Evolutionary conservation across 2,329 filamentous ascomycete species (phyloP), one percentile per base, ranked within the genome.

Genomic region (Zasmidium cellare): DNA sequence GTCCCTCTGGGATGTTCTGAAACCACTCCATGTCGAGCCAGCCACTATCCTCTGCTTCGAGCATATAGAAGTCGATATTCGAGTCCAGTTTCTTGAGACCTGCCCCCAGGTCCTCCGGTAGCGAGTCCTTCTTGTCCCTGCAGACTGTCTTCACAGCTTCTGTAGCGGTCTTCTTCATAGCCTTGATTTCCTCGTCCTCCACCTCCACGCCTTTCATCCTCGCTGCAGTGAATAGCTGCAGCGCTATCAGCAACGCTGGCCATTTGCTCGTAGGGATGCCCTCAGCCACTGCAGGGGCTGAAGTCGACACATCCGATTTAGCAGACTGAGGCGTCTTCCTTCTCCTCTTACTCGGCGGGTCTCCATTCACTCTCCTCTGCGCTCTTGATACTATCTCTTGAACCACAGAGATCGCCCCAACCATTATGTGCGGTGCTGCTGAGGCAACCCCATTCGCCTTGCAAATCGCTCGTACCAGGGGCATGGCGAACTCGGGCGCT

Each of bases 391-490:
- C 51, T 16, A 60, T 50, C 46, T 57, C 58, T 22, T 23, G 46
- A n/a, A 64, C 53, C 18, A 63, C 65, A 20, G 63, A 56, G 20
- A 24, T 51, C 2, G 60, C 48, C 11, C 66, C 67, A 20, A 64
- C 63, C 18, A 58, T 50, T 14, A 69, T 57, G 50, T 69, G 66
- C 6, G 62, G 59, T 25, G 46, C 61, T 9, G 64, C 65, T 41
- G 58, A 56, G 2, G 62, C 57, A 14, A 51, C 53, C 3, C 47
- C 57, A 3, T 58, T 63, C 20, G 57, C 58, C 48, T 64, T 64
- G 50, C 67, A 69, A 3, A 89, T 82, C 0, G 84, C 81, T 0
- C 87, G 84, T 69, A 86, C 85, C 23, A 67, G 19, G 2, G 62
- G 57, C 44, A 61, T 61, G 24, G 55, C 54, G 19, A 61, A 64